Conservation (phyloP, 768 basidiomycete species). For the Termitomyces bulborhizus region DNA sequence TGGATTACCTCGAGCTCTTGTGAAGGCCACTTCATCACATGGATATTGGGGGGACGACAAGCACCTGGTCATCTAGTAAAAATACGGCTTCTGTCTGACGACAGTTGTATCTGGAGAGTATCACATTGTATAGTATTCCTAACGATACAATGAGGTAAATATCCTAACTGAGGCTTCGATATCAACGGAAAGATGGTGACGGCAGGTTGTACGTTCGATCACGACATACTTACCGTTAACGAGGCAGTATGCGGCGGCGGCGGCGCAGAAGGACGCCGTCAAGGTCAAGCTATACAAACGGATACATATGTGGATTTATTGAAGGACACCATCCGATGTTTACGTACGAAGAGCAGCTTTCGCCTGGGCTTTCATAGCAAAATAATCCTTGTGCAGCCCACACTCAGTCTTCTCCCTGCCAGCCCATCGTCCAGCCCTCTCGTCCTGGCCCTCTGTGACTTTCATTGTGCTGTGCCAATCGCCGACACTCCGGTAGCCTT, state of each 20-base stretch:
- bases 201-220: background rate
- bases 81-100: too few species aligned
- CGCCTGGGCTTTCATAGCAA: constrained; percentile 58
- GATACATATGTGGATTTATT: background rate
- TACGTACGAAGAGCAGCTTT: constrained; percentile 22
- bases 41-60: constrained; percentile 7
- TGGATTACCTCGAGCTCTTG: background rate
- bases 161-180: background rate
- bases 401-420: constrained; percentile 92
- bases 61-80: too few species aligned
- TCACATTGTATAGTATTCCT: constrained; percentile 4
- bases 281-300: constrained; percentile 1
- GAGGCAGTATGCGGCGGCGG: background rate
- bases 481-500: constrained; percentile 93
- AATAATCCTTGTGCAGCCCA: constrained; percentile 91
- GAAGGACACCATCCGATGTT: background rate
- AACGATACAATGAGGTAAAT: constrained; percentile 7
- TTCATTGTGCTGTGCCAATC: constrained; percentile 96
- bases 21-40: constrained; percentile 12
- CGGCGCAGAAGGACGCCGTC: background rate
- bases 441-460: constrained; percentile 66
- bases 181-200: background rate
- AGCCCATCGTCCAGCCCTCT: constrained; percentile 90
- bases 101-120: background rate
- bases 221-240: background rate